phyloP scores from a whole-genome alignment of 306 rosid species.

The Fagus crenata region DNA sequence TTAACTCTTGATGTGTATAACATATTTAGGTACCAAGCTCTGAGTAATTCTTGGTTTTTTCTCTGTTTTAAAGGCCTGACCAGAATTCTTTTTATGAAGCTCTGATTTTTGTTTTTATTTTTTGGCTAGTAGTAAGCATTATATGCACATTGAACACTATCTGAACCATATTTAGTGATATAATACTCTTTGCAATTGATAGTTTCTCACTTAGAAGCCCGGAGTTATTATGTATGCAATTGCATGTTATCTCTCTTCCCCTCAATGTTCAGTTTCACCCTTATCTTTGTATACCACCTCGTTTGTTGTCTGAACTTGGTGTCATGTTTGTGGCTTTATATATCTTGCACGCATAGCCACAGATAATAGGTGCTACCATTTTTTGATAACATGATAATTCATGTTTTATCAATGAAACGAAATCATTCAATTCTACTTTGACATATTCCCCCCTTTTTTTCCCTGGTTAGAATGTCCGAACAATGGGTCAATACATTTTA shows the following conservation, averaged over 20 bases:
- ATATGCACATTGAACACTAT: not conserved
- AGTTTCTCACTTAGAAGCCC: not conserved
- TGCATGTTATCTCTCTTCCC: not conserved
- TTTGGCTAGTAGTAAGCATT: not conserved
- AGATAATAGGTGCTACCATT: not conserved
- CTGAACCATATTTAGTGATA: not conserved
- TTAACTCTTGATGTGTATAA: not conserved
- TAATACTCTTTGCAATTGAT: not conserved
- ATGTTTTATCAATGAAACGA: too few species aligned
- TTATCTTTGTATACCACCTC: not conserved
- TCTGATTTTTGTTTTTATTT: not conserved
- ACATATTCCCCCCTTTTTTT: too few species aligned
- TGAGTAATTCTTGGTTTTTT: not conserved
- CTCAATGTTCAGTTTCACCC: not conserved
- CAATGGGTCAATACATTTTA: too few species aligned
- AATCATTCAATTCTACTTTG: too few species aligned
- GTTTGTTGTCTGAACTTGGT: too few species aligned
- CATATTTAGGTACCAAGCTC: not conserved
- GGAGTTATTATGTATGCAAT: not conserved
- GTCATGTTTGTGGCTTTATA: too few species aligned
- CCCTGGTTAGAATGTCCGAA: too few species aligned
- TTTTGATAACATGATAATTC: too few species aligned
- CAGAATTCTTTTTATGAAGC: not conserved
- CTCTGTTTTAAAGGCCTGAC: too few species aligned
- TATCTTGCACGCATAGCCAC: not conserved